Base-by-base conservation (phyloP, 805 yeast species). In the Saccharomycopsis synnaedendra region DNA sequence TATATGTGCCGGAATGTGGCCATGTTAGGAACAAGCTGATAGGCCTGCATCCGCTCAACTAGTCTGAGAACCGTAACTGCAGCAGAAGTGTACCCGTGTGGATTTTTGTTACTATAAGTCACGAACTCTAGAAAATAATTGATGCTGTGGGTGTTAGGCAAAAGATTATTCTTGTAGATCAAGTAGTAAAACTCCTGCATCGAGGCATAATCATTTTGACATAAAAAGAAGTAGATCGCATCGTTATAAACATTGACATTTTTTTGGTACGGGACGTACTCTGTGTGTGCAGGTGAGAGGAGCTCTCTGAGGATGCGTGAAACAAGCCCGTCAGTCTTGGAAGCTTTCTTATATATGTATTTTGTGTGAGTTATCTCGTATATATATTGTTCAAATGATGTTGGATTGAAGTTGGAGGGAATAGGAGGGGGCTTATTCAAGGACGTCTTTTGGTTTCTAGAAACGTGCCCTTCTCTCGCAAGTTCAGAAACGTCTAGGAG, bases 171-270 rank as follows among this genome's bases (percentile, higher is more conserved):
- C 3, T 59, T 44, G 38, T 58, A 61, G 72, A 74, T 68, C 52
- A 70, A 71, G 1, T 61, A 59, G 37, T 70, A 58, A 3, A 68
- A 55, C 43, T 66, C 69, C 41, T 68, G 60, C 51, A 72, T 64
- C 3, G 69, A 60, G 0, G 68, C 67, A 41, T 67, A 58, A 55
- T 74, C 75, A 50, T 60, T 59, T 39, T 60, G 62, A 11, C 54
- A 50, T 19, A 65, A 58, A 53, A 64, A 72, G 55, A 60, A 72
- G 44, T 61, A 66, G 1, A 75, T 63, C 10, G 62, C 55, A 49
- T 64, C 63, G 51, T 71, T 71, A 53, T 58, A 71, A 3, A 62
- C 53, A 5, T 60, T 52, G 1, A 64, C 50, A 7, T 62, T 60
- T 5, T 32, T 27, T 35, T 66, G 56, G 19, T 19, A 19, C 2